Evolutionary conservation across 164 flowering plant species (phyloP), one percentile per base, ranked within the genome.

Genomic region (Kalanchoe fedtschenkoi): DNA sequence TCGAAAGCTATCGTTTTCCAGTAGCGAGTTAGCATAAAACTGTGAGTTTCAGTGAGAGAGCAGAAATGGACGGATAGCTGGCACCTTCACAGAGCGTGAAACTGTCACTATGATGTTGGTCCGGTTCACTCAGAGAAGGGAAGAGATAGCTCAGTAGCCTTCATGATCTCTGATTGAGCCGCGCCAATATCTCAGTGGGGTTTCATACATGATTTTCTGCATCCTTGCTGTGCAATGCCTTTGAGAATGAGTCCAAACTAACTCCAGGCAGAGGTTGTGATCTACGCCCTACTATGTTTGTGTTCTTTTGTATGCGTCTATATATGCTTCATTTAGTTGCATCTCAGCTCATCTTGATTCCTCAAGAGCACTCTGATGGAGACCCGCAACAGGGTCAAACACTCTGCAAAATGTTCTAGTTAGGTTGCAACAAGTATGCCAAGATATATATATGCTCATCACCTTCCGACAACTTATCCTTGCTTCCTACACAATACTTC

Each of bases 161-260:
- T 51, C 56, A 51, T n/a, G n/a, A n/a, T 51, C n/a, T 51, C 56
- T 51, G 56, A 51, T 51, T 51, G 56, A 51, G 56, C 56, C 56
- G 56, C 56, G 56, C 56, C 56, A 51, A 51, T 51, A 51, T 51
- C 56, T 51, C 17, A 51, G 32, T 51, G 56, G 13, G 4, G 56
- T 51, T 51, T 51, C 56, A 51, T 51, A 2, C n/a, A n/a, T n/a
- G n/a, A n/a, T 51, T 47, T 47, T 47, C 54, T 6, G 24, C 8
- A 26, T 24, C 56, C 54, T 22, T 47, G 28, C 8, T 10, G 51
- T 51, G n/a, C n/a, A n/a, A n/a, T n/a, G n/a, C n/a, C 26, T 26
- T 32, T 24, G 30, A 51, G 56, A 24, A 47, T 6, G 54, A 51
- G 10, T 26, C 9, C 54, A 47, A 7, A 51, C 15, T 51, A 7